Evolutionary conservation across 352 stramenopile genomes (phyloP), one percentile per base, ranked within the genome.

Genomic region (Pseudoperonospora humuli): DNA sequence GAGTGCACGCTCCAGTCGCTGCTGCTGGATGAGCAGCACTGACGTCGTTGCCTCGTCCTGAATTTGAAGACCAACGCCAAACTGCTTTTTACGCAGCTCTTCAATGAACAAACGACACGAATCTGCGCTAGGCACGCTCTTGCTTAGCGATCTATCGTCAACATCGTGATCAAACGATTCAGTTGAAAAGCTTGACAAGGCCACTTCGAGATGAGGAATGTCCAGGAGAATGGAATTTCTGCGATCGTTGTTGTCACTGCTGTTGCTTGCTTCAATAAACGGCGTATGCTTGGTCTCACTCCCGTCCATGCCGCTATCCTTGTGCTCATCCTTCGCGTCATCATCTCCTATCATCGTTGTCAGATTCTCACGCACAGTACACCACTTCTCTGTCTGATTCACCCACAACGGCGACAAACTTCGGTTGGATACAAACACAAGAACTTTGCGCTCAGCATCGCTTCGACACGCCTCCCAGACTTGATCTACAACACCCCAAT

Each of bases 1-100:
- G n/a, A 93, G 61, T 10, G 82, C 82, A 10, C 82, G 72, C 33
- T 91, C 79, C 7, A 93, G 61, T 4, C 82, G 75, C 38, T 86
- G 66, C 13, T 87, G 76, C 49, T 93, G 82, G n/a, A 75, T 76
- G 14, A 56, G 53, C 21, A 93, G 40, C 4, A 93, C 75, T 8
- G 52, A 52, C 0, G 57, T 67, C 7, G 76, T 85, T 9, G 64
- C 69, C 29, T 65, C 64, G 25, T 87, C 75, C 9, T 65, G 58
- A 28, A 84, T 75, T 21, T 81, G 51, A 3, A 92, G 40, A 1
- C 77, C 82, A 35, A 93, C 74, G 3, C 82, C 82, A 52, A 93
- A 91, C 31, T 90, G 78, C 25, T 83, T 58, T 7, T 64, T 78
- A 7, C 82, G 75, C 4, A 93, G 52, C 4, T 72, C 45, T 4